Percentiles rank a stretch among this genome's conserved stretches.
Conservation (phyloP, 2,329 filamentous ascomycete species). For the Endoconidiophora polonica region DNA sequence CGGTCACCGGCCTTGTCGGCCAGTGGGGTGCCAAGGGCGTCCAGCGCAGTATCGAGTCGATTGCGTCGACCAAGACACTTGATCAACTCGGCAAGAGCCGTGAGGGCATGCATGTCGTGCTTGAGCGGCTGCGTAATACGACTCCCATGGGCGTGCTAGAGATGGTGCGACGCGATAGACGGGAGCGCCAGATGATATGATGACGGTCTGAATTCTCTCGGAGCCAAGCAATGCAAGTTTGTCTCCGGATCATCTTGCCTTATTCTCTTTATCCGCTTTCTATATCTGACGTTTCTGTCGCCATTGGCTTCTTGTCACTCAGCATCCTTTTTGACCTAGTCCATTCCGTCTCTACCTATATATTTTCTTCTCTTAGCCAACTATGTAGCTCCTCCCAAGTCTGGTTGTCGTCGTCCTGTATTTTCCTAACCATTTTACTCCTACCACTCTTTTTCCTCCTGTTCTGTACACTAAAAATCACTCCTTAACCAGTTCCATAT, state of each 20-base stretch:
- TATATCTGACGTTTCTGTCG: neutral
- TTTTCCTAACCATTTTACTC: constrained; percentile 1
- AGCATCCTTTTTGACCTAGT: neutral
- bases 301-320: neutral
- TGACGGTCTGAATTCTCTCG: neutral
- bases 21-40: constrained; percentile 54
- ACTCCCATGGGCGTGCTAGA: constrained; percentile 42
- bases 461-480: neutral
- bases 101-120: constrained; percentile 67
- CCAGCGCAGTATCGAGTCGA: constrained; percentile 62
- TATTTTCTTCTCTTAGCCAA: neutral
- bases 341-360: neutral
- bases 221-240: neutral
- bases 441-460: neutral
- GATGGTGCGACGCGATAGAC: constrained; percentile 30
- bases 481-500: neutral
- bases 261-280: neutral
- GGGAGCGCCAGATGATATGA: neutral
- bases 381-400: neutral
- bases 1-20: constrained; percentile 28
- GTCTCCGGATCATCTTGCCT: neutral
- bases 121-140: constrained; percentile 49
- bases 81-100: constrained; percentile 66
- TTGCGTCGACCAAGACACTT: constrained; percentile 60
- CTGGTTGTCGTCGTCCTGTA: neutral